A percentile compares a stretch with the other conserved stretches of the same genome.
These are phyloP conservation scores for Escallonia herrerae DNA, from an alignment of 129 eudicot genomes.

Conservation along the genomic window DNA sequence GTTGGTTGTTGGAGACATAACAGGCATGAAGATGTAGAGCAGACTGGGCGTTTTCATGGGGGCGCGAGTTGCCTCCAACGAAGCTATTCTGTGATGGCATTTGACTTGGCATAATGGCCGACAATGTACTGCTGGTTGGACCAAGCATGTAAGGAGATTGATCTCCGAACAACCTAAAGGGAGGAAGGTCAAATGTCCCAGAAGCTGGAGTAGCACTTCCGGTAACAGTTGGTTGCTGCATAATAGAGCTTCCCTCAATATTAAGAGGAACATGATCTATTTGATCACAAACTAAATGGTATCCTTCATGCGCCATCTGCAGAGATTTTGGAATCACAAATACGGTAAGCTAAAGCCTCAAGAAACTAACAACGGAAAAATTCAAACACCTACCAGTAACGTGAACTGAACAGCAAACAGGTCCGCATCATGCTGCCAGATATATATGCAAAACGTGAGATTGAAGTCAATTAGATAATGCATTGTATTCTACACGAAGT, in stretches of 20 bases:
- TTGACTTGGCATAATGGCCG: background rate
- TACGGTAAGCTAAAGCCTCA: background rate
- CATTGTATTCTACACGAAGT: background rate
- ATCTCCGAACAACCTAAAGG: too few relatives aligned
- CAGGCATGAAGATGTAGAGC: background rate
- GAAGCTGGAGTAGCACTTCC: background rate
- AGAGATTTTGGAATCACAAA: background rate
- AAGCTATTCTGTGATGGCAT: background rate
- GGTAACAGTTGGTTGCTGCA: background rate
- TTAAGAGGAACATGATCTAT: background rate
- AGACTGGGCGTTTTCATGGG: background rate
- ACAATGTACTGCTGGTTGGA: background rate
- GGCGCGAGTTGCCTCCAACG: background rate
- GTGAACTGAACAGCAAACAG: constrained; percentile 5
- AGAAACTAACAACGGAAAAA: background rate
- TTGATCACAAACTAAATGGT: background rate
- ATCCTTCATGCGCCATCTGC: constrained; percentile 9
- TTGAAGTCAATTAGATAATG: background rate
- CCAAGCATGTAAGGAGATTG: background rate
- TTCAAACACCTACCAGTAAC: background rate
- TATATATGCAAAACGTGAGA: background rate
- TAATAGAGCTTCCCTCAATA: background rate
- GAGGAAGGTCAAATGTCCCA: constrained; percentile 2
- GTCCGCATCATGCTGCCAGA: constrained; percentile 5
- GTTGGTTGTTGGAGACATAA: background rate